A percentile compares a stretch with the other conserved stretches of the same genome.
phyloP scores from a whole-genome alignment of 164 flowering plant species.

The Buxus sempervirens region DNA sequence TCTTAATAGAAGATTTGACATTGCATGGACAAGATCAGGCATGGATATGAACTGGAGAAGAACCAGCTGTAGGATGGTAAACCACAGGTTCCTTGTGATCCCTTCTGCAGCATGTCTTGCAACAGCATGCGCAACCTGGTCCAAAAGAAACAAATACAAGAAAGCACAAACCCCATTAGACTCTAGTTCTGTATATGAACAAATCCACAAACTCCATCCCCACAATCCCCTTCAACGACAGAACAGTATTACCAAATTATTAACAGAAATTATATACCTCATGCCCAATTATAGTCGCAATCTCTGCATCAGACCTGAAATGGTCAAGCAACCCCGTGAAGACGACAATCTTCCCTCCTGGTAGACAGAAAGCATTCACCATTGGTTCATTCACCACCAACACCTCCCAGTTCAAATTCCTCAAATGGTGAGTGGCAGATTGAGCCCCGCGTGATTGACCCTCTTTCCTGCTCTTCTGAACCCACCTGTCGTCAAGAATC shows the following conservation, averaged over 20 bases:
- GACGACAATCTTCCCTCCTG: conserved; percentile 93
- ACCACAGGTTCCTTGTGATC: conserved; percentile 77
- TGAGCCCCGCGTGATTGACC: conserved; percentile 38
- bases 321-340: conserved; percentile 77
- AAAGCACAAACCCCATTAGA: neutral
- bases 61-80: conserved; percentile 54
- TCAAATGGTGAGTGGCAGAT: conserved; percentile 60
- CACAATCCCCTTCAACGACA: no score
- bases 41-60: conserved; percentile 53
- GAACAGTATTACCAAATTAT: neutral
- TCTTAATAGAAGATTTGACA: conserved; percentile 62
- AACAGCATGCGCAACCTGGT: conserved; percentile 82
- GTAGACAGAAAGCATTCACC: conserved; percentile 89
- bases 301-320: conserved; percentile 67
- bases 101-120: conserved; percentile 80
- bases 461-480: conserved; percentile 60
- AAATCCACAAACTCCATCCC: neutral
- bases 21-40: conserved; percentile 65
- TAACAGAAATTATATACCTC: conserved; percentile 46
- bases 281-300: conserved; percentile 83
- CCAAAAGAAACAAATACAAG: neutral
- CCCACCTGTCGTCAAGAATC: conserved; percentile 84
- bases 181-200: neutral
- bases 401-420: conserved; percentile 86
- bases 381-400: conserved; percentile 73